Conservation (phyloP, 331 rosid species). For the Telfairia occidentalis region DNA sequence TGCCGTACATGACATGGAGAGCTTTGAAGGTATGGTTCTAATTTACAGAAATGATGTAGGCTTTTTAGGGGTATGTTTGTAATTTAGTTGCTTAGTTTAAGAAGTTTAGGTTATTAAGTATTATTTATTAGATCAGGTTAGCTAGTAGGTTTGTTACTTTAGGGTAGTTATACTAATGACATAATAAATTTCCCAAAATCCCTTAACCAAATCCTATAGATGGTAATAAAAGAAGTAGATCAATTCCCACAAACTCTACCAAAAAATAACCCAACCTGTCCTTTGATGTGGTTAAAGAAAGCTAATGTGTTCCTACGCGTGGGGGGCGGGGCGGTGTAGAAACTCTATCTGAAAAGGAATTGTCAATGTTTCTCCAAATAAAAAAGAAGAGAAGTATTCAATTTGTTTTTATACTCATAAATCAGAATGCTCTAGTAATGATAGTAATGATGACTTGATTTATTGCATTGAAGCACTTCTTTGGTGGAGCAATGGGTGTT, state of each 20-base stretch:
- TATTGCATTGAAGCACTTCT: conserved; percentile 55
- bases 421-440: conserved; percentile 2
- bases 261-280: background rate
- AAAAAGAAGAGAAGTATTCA: background rate
- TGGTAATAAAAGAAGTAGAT: background rate
- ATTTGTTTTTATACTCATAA: background rate
- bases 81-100: background rate
- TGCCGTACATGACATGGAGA: conserved; percentile 95
- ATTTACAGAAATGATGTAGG: background rate
- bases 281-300: background rate
- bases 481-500: conserved; percentile 99
- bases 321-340: no score
- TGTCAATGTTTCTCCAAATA: background rate
- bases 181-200: background rate
- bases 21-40: conserved; percentile 64
- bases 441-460: background rate
- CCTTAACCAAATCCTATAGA: background rate
- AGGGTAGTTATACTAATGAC: background rate
- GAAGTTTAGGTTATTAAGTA: background rate
- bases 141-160: background rate
- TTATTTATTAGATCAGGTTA: background rate
- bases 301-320: background rate
- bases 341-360: no score
- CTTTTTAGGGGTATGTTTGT: background rate
- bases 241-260: background rate